These are phyloP conservation scores for Tirmania nivea DNA, from an alignment of 495 filamentous ascomycete species.

Conservation along the genomic window DNA sequence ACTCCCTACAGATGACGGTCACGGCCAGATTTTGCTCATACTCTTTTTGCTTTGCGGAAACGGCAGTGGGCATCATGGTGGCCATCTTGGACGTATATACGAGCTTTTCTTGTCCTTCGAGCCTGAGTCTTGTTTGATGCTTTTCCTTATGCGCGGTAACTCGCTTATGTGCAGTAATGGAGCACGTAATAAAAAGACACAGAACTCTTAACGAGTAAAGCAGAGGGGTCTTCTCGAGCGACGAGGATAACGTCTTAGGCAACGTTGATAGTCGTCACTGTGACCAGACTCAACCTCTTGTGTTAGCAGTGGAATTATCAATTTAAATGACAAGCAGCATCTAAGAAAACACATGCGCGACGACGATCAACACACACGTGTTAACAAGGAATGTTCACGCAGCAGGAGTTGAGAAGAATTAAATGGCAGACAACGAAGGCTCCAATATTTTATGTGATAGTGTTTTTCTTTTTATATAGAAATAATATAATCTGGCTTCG, in stretches of 20 bases:
- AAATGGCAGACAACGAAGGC: background rate
- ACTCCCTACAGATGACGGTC: constrained; percentile 65
- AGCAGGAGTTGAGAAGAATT: background rate
- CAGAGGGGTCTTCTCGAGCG: background rate
- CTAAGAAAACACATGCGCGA: background rate
- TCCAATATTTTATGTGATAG: background rate
- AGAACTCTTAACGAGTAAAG: background rate
- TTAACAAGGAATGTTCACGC: background rate
- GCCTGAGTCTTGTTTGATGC: no score
- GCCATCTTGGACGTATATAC: background rate
- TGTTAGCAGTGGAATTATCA: background rate
- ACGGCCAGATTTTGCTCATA: constrained; percentile 68
- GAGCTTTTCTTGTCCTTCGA: background rate
- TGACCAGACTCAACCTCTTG: background rate
- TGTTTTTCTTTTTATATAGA: background rate
- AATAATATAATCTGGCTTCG: background rate
- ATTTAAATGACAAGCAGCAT: background rate
- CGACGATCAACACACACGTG: background rate
- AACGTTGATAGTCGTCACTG: background rate
- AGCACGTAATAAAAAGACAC: background rate
- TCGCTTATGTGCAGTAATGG: background rate
- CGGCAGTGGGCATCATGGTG: background rate
- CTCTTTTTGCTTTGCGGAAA: background rate
- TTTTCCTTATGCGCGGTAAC: background rate
- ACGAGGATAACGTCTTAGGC: background rate